phyloP scores from a whole-genome alignment of 768 basidiomycete species.

The Pleurotus pulmonarius region DNA sequence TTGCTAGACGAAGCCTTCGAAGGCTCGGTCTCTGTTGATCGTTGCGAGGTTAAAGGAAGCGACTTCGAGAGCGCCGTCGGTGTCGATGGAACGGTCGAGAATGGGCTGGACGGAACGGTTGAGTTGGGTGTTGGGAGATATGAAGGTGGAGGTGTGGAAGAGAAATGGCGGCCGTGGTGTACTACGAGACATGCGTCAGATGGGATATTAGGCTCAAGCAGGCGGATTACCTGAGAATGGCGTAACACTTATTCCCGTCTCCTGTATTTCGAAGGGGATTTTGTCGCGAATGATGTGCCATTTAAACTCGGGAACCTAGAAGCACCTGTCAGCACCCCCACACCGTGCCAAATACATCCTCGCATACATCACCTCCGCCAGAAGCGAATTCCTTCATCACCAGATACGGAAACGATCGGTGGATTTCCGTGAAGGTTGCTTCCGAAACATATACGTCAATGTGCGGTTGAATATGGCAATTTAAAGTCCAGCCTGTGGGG shows the following conservation, averaged over 20 bases:
- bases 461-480: constrained; percentile 56
- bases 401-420: constrained; percentile 78
- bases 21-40: neutral
- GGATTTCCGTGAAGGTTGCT: constrained; percentile 62
- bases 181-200: constrained; percentile 33
- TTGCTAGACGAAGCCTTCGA: neutral
- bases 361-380: constrained; percentile 72
- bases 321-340: neutral
- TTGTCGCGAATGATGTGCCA: constrained; percentile 80
- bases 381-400: constrained; percentile 72
- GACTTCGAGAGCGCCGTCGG: constrained; percentile 13
- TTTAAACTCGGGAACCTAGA: constrained; percentile 73
- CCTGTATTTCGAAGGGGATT: constrained; percentile 61
- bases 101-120: constrained; percentile 33
- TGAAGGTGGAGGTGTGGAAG: constrained; percentile 30
- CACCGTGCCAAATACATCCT: neutral
- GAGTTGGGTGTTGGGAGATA: constrained; percentile 36
- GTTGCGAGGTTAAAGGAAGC: neutral
- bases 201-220: neutral
- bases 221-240: constrained; percentile 62
- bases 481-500: constrained; percentile 67
- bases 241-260: constrained; percentile 58
- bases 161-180: constrained; percentile 70
- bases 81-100: constrained; percentile 25
- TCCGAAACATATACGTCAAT: constrained; percentile 74